A percentile compares a stretch with the other conserved stretches of the same genome.
These are phyloP conservation scores for Colletotrichum phormii DNA, from an alignment of 2,329 filamentous ascomycete species.

Conservation along the genomic window DNA sequence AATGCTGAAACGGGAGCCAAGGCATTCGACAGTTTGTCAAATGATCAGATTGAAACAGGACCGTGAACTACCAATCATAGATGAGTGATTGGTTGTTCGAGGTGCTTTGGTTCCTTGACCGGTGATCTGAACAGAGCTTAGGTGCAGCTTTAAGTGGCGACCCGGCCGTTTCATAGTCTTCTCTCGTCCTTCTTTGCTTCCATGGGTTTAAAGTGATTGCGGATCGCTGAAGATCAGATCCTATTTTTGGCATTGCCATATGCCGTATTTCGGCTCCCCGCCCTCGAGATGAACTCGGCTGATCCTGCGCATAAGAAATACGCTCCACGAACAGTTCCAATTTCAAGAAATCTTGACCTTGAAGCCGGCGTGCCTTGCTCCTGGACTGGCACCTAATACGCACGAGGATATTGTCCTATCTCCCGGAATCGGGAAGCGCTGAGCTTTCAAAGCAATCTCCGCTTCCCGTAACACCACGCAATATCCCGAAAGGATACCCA, in stretches of 20 bases:
- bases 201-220: neutral
- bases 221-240: slow-evolving; percentile 9
- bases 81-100: neutral
- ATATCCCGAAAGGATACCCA: neutral
- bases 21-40: slow-evolving; percentile 4
- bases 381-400: neutral
- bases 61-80: neutral
- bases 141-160: slow-evolving; percentile 8
- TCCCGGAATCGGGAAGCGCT: slow-evolving; percentile 10
- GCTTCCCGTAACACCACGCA: slow-evolving; percentile 17
- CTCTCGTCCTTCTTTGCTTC: slow-evolving; percentile 26
- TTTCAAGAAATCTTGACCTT: neutral
- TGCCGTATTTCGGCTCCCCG: slow-evolving; percentile 20
- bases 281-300: neutral
- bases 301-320: neutral
- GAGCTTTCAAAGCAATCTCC: slow-evolving; percentile 26
- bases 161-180: slow-evolving; percentile 29
- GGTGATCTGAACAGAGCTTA: slow-evolving; percentile 27
- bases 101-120: slow-evolving; percentile 2
- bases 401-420: neutral
- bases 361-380: neutral
- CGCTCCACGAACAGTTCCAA: neutral
- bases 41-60: slow-evolving; percentile 13
- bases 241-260: slow-evolving; percentile 27
- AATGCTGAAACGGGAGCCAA: slow-evolving; percentile 32